A percentile compares a stretch with the other conserved stretches of the same genome.
Conservation (phyloP, 345 rosid species). For the Reutealis trisperma region DNA sequence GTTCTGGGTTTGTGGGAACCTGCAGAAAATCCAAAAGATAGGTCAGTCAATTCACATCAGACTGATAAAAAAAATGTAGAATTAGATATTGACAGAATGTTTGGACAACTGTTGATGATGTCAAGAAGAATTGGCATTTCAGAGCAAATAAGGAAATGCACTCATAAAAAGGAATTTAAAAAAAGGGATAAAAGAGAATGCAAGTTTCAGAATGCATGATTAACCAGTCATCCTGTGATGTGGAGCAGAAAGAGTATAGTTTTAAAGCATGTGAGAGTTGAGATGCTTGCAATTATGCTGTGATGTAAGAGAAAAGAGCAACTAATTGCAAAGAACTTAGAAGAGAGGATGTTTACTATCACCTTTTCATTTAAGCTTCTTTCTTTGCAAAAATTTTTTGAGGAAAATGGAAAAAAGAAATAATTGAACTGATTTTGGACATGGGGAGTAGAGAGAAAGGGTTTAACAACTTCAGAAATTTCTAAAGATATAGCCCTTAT, state of each 20-base stretch:
- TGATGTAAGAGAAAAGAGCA: not conserved
- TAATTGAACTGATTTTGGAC: not conserved
- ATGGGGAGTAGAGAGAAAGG: no score
- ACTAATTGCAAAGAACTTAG: not conserved
- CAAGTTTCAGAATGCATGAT: not conserved
- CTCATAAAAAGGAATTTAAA: conserved; percentile 2
- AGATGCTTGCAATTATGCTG: not conserved
- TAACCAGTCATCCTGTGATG: conserved; percentile 5
- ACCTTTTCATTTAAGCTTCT: not conserved
- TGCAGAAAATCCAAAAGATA: conserved; percentile 20
- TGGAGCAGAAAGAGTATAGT: not conserved
- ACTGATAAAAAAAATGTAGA: not conserved
- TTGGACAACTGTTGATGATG: not conserved
- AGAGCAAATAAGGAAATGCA: not conserved
- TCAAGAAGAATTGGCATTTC: not conserved
- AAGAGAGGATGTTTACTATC: not conserved
- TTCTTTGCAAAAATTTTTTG: not conserved
- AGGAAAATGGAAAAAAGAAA: not conserved
- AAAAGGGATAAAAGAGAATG: not conserved
- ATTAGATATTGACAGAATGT: not conserved
- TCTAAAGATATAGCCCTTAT: no score
- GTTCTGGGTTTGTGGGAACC: conserved; percentile 37
- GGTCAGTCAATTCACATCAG: not conserved
- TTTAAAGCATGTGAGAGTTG: not conserved
- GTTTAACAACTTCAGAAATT: no score